phyloP scores from a whole-genome alignment of 108 stramenopile genomes.

The Craspedostauros australis region DNA sequence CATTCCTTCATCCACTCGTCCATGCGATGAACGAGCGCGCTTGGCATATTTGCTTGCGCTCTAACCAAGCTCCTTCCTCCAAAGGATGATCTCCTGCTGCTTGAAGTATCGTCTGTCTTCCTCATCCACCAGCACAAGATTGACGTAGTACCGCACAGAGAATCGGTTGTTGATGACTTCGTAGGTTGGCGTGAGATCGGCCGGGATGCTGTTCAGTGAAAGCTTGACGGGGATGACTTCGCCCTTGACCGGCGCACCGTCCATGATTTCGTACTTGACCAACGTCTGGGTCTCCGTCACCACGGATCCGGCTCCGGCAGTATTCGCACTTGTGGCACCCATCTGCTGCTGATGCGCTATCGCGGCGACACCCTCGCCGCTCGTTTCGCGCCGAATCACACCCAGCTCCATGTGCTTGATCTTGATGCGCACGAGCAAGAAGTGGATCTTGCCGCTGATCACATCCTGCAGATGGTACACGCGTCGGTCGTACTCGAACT shows the following conservation, averaged over 20 bases:
- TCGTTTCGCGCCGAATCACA: conserved; percentile 94
- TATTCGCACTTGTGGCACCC: conserved; percentile 26
- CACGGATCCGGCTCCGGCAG: conserved; percentile 43
- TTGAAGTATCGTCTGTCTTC: conserved; percentile 99
- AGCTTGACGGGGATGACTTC: conserved; percentile 84
- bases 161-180: conserved; percentile 89
- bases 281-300: conserved; percentile 96
- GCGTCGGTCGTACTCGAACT: conserved; percentile 95
- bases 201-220: conserved; percentile 84
- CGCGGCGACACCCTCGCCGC: conserved; percentile 72
- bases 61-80: conserved; percentile 88
- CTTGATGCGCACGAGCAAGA: conserved; percentile 95
- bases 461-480: conserved; percentile 92
- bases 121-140: conserved; percentile 98
- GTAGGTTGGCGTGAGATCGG: conserved; percentile 98
- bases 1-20: too few species aligned
- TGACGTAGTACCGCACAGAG: conserved; percentile 95
- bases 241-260: conserved; percentile 96
- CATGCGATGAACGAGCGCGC: too few species aligned
- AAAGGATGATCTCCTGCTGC: conserved; percentile 97
- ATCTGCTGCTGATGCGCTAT: too few species aligned
- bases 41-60: too few species aligned
- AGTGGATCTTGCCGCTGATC: conserved; percentile 96
- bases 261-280: conserved; percentile 99
- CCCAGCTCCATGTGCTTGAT: conserved; percentile 99